Percentiles rank a stretch among this genome's conserved stretches.
Conservation (phyloP, 2,329 filamentous ascomycete genomes). For the Lecanosticta acicola region DNA sequence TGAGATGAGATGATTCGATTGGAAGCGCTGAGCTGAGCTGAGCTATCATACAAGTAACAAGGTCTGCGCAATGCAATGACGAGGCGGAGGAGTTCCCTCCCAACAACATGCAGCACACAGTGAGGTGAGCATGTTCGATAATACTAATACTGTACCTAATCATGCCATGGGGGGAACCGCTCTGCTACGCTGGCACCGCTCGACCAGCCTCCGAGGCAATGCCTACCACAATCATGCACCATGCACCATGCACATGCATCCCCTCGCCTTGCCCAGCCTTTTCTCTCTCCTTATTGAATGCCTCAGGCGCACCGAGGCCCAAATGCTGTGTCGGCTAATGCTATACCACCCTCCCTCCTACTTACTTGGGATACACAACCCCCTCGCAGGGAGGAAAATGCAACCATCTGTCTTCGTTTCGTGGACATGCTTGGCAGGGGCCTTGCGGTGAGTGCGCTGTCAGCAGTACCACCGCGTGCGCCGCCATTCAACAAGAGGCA, state of each 20-base stretch:
- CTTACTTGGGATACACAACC: neutral
- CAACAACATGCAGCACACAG: too few relatives aligned
- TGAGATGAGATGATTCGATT: too few relatives aligned
- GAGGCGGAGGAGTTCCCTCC: too few relatives aligned
- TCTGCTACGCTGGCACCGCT: neutral
- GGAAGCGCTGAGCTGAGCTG: too few relatives aligned
- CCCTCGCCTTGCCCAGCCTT: constrained; percentile 3
- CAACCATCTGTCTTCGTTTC: too few relatives aligned
- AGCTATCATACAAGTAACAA: too few relatives aligned
- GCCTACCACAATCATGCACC: too few relatives aligned
- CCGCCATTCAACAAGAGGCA: neutral
- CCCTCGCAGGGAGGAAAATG: too few relatives aligned
- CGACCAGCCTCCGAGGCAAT: neutral
- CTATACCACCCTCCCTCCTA: neutral
- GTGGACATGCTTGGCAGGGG: neutral
- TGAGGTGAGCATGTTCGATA: too few relatives aligned
- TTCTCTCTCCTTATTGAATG: constrained; percentile 3
- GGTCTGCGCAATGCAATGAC: too few relatives aligned
- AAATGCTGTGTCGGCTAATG: constrained; percentile 2
- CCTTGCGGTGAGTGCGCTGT: constrained; percentile 6
- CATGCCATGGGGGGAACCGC: too few relatives aligned
- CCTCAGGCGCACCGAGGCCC: constrained; percentile 8
- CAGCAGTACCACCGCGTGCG: neutral
- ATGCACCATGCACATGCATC: constrained; percentile 7
- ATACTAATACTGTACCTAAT: too few relatives aligned